Evolutionary conservation across 2,329 filamentous ascomycete species (phyloP), one percentile per base, ranked within the genome.

Genomic region (Neonectria coccinea): DNA sequence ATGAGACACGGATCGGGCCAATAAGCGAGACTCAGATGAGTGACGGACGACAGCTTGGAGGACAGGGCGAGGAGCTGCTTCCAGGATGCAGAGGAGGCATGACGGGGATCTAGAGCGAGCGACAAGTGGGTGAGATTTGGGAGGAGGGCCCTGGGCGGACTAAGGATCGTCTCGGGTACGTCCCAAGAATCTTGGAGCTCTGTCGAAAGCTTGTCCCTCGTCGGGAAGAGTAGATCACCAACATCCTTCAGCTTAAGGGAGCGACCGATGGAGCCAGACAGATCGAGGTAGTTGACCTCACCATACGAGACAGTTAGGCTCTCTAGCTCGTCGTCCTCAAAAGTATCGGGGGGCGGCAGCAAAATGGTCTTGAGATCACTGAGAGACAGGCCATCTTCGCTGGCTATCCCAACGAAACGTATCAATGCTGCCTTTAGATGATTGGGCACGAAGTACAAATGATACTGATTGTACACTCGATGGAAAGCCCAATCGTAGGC

Each of bases 1-100:
- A 86, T 87, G n/a, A 88, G 76, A 16, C 82, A 83, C 2, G 88
- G 88, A 54, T 84, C 82, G 1, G 88, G 88, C 88, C 88, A 90
- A 73, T 85, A 86, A 16, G 87, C 86, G 7, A 90, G 80, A 67
- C 84, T 88, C 44, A 90, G 79, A 70, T 90, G 87, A 2, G 88
- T 90, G 42, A 90, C 76, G 14, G 80, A 83, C 0, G 81, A 81
- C 7, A 88, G 74, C 67, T 85, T 86, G 11, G 79, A 74, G 0
- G 86, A 82, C n/a, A 90, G 75, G 2, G 80, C 70, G 25, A 90
- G 78, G 5, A 90, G 81, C 39, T 88, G 86, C 52, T 82, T 85
- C 88, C 88, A 90, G 1, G 87, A 88, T 16, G 82, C 80, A 6
- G 75, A 74, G 18, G 72, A 67, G 3, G 69, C 54, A 42, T 72